These are phyloP conservation scores for Lasiosphaeria ovina DNA, from an alignment of 495 filamentous ascomycete genomes.

Conservation along the genomic window DNA sequence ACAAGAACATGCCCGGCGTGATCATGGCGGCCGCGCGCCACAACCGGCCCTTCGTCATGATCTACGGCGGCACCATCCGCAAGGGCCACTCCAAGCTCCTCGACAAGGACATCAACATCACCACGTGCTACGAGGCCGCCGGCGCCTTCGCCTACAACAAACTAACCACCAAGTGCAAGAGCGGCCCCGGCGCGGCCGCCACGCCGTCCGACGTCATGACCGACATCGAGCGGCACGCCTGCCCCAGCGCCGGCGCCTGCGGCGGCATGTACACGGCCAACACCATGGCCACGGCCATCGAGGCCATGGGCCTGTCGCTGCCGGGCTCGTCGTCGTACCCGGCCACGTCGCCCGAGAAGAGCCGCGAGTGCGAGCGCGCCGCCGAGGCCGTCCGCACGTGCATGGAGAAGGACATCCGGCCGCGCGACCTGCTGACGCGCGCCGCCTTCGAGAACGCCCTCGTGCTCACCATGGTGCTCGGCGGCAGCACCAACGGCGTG, in stretches of 20 bases:
- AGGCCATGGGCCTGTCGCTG: constrained; percentile 88
- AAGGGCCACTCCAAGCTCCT: constrained; percentile 79
- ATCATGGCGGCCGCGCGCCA: constrained; percentile 71
- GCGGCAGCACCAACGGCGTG: constrained; percentile 88
- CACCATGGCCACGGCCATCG: constrained; percentile 95
- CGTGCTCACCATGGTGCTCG: constrained; percentile 87
- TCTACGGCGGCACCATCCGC: constrained; percentile 87
- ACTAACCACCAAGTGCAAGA: constrained; percentile 44
- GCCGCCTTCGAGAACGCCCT: constrained; percentile 90
- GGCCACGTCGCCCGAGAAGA: constrained; percentile 82
- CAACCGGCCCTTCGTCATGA: constrained; percentile 76
- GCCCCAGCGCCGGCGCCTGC: constrained; percentile 90
- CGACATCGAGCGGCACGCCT: constrained; percentile 82
- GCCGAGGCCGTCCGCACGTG: constrained; percentile 82
- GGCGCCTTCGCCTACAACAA: constrained; percentile 83
- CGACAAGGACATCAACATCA: constrained; percentile 81
- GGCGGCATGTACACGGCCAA: constrained; percentile 98
- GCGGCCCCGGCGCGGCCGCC: constrained; percentile 33
- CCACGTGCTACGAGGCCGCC: constrained; percentile 83
- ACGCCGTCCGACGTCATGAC: constrained; percentile 78
- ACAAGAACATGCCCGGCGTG: constrained; percentile 97
- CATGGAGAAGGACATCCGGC: constrained; percentile 84
- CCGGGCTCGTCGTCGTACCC: constrained; percentile 91
- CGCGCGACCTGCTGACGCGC: constrained; percentile 79
- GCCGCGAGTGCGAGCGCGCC: constrained; percentile 84